Conservation (phyloP, 2,329 filamentous ascomycete genomes). For the Grosmannia penicillata region DNA sequence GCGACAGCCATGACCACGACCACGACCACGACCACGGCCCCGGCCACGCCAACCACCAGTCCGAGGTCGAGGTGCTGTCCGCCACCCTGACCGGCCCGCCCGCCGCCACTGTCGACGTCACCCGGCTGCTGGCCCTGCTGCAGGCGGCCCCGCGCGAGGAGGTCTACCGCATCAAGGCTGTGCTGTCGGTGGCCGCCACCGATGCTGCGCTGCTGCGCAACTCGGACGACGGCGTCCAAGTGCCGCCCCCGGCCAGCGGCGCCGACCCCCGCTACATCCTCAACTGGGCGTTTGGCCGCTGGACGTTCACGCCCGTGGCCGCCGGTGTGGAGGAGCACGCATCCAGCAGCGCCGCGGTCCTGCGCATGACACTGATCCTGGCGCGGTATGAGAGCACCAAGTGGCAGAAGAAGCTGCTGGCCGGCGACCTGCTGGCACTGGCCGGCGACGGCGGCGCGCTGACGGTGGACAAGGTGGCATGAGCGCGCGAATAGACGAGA, state of each 20-base stretch:
- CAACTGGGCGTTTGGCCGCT: slow-evolving; percentile 95
- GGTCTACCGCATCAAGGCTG: slow-evolving; percentile 84
- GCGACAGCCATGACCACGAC: slow-evolving; percentile 19
- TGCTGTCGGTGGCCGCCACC: slow-evolving; percentile 30
- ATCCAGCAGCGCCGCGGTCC: slow-evolving; percentile 33
- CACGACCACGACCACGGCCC: slow-evolving; percentile 25
- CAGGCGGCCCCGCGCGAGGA: slow-evolving; percentile 74
- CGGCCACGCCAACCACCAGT: slow-evolving; percentile 45
- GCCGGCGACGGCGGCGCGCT: slow-evolving; percentile 32
- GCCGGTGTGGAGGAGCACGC: slow-evolving; percentile 31
- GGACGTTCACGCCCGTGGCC: slow-evolving; percentile 62
- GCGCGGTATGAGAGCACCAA: slow-evolving; percentile 59
- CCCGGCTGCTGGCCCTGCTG: slow-evolving; percentile 53
- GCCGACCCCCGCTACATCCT: slow-evolving; percentile 55
- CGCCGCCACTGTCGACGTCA: slow-evolving; percentile 27
- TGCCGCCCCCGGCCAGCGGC: slow-evolving; percentile 13
- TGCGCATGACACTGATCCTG: slow-evolving; percentile 64
- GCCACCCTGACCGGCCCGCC: slow-evolving; percentile 40
- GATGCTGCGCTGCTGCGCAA: slow-evolving; percentile 31
- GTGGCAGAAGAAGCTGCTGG: slow-evolving; percentile 62
- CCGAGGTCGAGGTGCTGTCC: slow-evolving; percentile 85
- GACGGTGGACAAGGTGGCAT: slow-evolving; percentile 35
- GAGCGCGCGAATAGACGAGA: background rate
- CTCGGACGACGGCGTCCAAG: slow-evolving; percentile 19
- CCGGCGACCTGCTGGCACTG: slow-evolving; percentile 36